phyloP scores from a whole-genome alignment of 352 stramenopile genomes.

The Globisporangium spiculum region DNA sequence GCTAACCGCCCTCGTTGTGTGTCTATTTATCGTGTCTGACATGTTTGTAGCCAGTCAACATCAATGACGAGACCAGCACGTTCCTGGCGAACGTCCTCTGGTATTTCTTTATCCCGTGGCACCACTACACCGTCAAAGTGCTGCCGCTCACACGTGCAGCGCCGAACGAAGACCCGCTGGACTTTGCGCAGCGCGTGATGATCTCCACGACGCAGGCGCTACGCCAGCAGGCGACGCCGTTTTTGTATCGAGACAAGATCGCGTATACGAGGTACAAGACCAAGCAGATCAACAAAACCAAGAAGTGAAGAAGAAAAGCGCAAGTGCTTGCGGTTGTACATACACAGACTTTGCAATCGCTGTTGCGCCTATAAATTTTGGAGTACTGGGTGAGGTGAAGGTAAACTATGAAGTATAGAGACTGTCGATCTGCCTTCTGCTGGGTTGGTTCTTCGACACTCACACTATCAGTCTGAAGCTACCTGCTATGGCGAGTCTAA shows the following conservation, averaged over 20 bases:
- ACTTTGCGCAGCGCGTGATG: conserved; percentile 65
- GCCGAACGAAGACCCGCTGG: conserved; percentile 43
- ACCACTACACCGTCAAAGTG: conserved; percentile 62
- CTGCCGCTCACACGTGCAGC: conserved; percentile 36
- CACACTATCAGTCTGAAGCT: too few species aligned
- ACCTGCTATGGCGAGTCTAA: too few species aligned
- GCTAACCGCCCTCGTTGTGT: not conserved
- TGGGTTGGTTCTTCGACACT: too few species aligned
- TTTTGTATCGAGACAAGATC: conserved; percentile 76
- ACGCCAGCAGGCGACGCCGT: conserved; percentile 54
- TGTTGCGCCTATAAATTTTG: too few species aligned
- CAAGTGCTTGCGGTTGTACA: not conserved
- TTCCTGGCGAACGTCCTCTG: conserved; percentile 71
- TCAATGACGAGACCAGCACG: conserved; percentile 77
- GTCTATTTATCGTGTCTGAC: not conserved
- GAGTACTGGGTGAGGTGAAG: too few species aligned
- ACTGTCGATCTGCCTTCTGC: too few species aligned
- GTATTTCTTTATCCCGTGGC: conserved; percentile 71
- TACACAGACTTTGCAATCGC: too few species aligned
- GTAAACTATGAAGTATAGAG: too few species aligned
- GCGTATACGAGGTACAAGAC: conserved; percentile 56
- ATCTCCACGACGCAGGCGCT: conserved; percentile 42
- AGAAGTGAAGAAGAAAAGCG: conserved; percentile 25
- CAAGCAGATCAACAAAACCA: conserved; percentile 49
- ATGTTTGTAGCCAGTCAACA: conserved; percentile 55